Base-by-base conservation (phyloP, 2,329 filamentous ascomycete species). In the Tolypocladium ophioglossoides region DNA sequence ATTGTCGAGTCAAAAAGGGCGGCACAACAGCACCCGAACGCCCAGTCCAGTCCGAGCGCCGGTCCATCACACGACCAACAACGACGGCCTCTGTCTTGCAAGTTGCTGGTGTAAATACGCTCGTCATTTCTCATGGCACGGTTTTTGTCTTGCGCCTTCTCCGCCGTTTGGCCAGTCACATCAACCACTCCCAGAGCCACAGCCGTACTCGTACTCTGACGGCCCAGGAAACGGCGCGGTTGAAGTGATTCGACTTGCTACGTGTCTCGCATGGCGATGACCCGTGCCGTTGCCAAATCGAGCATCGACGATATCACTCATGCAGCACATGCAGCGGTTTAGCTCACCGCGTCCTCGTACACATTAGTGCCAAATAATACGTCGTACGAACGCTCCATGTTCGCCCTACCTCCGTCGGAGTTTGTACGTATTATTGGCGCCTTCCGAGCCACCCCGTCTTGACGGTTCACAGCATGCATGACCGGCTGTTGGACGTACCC, bases 401-500 rank as follows among this genome's bases (percentile, higher is more conserved):
- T 49, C 37, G 30, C 34, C 22, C 41, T 34, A 20, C 40, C 14
- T 32, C 27, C 38, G 40, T 32, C 34, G 35, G 38, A 32, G 35
- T 34, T 34, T 52, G 30, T n/a, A 24, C 16, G 20, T 34, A 22
- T 27, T 51, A 51, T 52, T 54, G 50, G 40, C 44, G 38, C 38
- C 35, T 37, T 46, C 52, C 41, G 48, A 46, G 44, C 37, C 44
- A 53, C 44, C 52, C 52, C 40, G 49, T 18, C 38, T 41, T n/a
- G 54, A 53, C 50, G 52, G 52, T 55, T 56, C 56, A 59, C 57
- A 54, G 50, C 51, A 52, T 55, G 53, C 53, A 54, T 46, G 53
- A 32, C 54, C 54, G 51, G 44, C 50, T 56, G n/a, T 12, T 39
- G 10, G 3, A 27, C 27, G 27, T 11, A 54, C 24, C 55, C 55